A percentile compares a stretch with the other conserved stretches of the same genome.
Evolutionary conservation across 495 filamentous ascomycete genomes (phyloP).

Genomic region (Aspergillus bertholletiae): DNA sequence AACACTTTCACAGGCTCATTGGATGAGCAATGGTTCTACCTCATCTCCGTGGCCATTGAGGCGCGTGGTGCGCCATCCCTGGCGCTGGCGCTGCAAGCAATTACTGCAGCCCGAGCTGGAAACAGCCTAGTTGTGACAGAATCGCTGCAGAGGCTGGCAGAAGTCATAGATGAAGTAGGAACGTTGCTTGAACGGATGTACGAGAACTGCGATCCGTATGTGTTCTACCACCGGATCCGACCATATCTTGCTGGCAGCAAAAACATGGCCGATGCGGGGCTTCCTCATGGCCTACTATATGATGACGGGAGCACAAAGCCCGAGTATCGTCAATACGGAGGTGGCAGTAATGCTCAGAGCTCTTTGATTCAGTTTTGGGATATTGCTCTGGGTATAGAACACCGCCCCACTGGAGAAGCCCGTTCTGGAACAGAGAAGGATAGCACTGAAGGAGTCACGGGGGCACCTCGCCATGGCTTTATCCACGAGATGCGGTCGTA

Average conservation of each 20-base stretch:
- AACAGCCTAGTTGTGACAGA: conserved; percentile 68
- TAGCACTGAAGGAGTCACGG: conserved; percentile 47
- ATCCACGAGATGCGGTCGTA: conserved; percentile 94
- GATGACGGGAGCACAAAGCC: conserved; percentile 67
- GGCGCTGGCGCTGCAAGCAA: conserved; percentile 82
- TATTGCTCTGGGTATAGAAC: conserved; percentile 83
- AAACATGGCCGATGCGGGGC: conserved; percentile 91
- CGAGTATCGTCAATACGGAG: conserved; percentile 73
- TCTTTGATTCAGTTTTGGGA: conserved; percentile 95
- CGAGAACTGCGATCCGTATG: conserved; percentile 85
- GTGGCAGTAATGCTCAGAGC: conserved; percentile 94
- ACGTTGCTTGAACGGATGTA: conserved; percentile 77
- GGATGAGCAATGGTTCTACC: conserved; percentile 98
- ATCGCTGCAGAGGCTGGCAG: conserved; percentile 73
- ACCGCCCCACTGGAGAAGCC: conserved; percentile 82
- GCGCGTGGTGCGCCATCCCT: conserved; percentile 87
- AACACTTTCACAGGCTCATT: conserved; percentile 91
- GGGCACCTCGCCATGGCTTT: conserved; percentile 75
- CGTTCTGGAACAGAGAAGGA: conserved; percentile 18
- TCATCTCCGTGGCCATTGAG: conserved; percentile 93
- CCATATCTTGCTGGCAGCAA: conserved; percentile 94
- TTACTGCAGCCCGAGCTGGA: conserved; percentile 70
- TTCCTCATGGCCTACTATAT: conserved; percentile 84
- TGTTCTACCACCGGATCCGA: conserved; percentile 91
- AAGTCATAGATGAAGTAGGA: conserved; percentile 80